Evolutionary conservation across 805 yeast genomes (phyloP).

Genomic region (Schwanniomyces sp.): DNA sequence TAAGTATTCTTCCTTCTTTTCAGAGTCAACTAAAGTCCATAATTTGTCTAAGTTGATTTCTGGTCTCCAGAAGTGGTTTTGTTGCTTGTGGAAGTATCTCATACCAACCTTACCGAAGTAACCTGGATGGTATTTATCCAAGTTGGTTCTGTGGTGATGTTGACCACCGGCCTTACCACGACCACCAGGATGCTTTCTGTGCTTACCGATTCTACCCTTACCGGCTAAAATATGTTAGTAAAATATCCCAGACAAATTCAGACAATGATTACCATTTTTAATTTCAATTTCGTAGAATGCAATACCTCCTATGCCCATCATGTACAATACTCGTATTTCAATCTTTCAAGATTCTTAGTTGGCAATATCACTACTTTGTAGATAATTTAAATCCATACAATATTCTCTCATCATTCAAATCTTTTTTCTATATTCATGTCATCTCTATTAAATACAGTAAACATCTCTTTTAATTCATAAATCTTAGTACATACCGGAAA

Average conservation of each 20-base stretch:
- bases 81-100: slow-evolving; percentile 98
- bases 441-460: not conserved
- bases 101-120: slow-evolving; percentile 99
- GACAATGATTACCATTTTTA: not conserved
- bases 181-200: slow-evolving; percentile 99
- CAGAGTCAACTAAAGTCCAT: slow-evolving; percentile 95
- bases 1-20: slow-evolving; percentile 91
- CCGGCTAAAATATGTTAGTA: slow-evolving; percentile 74
- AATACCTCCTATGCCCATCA: not conserved
- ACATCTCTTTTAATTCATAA: not conserved
- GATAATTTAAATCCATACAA: no score
- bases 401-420: not conserved
- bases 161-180: slow-evolving; percentile 99
- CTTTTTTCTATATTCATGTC: not conserved
- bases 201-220: slow-evolving; percentile 99
- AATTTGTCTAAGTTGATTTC: slow-evolving; percentile 96
- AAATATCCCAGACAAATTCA: not conserved
- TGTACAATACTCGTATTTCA: no score
- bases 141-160: slow-evolving; percentile 99
- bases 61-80: slow-evolving; percentile 96
- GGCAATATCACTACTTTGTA: no score
- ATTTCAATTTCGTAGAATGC: not conserved
- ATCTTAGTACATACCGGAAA: slow-evolving; percentile 77
- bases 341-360: not conserved
- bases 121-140: slow-evolving; percentile 99